These are phyloP conservation scores for Akebia trifoliata DNA, from an alignment of 164 flowering plant species.

Conservation along the genomic window DNA sequence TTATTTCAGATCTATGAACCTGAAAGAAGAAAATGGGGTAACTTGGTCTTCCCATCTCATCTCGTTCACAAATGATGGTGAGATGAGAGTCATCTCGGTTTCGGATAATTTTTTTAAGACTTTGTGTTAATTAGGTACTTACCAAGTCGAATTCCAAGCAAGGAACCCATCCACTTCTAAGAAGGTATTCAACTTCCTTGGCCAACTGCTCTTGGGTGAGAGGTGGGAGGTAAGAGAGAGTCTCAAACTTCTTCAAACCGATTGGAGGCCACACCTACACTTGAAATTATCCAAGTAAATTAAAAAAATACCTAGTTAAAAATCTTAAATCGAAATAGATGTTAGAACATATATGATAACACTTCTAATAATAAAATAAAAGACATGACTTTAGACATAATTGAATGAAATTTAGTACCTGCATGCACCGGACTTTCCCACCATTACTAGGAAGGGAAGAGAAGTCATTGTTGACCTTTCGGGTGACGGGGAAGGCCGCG, in stretches of 20 bases:
- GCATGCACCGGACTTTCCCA: constrained; percentile 56
- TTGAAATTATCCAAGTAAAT: neutral
- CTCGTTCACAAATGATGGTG: no score
- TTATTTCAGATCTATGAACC: no score
- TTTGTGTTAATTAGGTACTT: no score
- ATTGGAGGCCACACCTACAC: constrained; percentile 74
- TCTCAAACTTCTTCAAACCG: constrained; percentile 70
- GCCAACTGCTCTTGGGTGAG: constrained; percentile 27
- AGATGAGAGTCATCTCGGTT: no score
- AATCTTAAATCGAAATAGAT: neutral
- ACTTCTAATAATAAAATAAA: no score
- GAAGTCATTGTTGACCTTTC: constrained; percentile 38
- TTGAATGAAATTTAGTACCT: no score
- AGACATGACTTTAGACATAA: no score
- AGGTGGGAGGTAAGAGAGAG: constrained; percentile 80
- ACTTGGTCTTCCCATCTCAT: no score
- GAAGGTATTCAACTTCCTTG: constrained; percentile 62
- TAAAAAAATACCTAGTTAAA: neutral
- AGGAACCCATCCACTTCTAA: constrained; percentile 61
- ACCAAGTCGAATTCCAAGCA: constrained; percentile 65
- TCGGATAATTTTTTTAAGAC: no score
- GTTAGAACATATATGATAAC: neutral
- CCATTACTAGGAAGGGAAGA: constrained; percentile 52
- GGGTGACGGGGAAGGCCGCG: constrained; percentile 46
- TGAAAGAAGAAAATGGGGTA: no score